Evolutionary conservation across 2,329 filamentous ascomycete genomes (phyloP), one percentile per base, ranked within the genome.

Genomic region (Xylariaceae sp.): DNA sequence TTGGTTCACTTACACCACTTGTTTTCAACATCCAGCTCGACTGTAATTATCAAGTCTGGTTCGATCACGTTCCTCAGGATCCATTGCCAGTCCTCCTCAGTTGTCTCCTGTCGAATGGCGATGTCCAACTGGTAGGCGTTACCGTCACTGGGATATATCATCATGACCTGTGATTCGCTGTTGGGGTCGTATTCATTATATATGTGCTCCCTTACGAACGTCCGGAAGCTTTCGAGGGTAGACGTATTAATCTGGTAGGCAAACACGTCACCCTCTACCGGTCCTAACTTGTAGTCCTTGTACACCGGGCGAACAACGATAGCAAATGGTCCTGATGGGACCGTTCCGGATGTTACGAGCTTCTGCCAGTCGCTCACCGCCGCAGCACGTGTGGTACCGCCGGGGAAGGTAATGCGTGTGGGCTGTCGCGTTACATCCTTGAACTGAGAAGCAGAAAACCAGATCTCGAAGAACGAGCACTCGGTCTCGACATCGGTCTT

Each of bases 61-160:
- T 68, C 64, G 1, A 66, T 62, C 42, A 73, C 65, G 17, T 65
- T 65, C 17, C 70, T 65, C 11, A 61, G 60, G 15, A 72, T 69
- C 59, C 64, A 63, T 9, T 53, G 37, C 69, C 71, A 69, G 8
- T 67, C 68, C 0, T 60, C 34, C n/a, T 71, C 62, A 4, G 63
- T 64, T 11, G 68, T 71, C 3, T 70, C 56, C 2, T 42, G 11
- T 5, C 59, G 57, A 2, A 73, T 62, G n/a, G 62, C 54, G n/a
- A 67, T 62, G 8, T 67, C 59, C 6, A 34, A 17, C n/a, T 56
- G 61, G 34, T 45, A 42, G 15, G 39, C 17, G 10, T 47, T 30
- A 54, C 52, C 61, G 17, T 45, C 62, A n/a, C 30, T 5, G 30
- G 67, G 62, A 2, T 42, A 15, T 13, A 71, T 6, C n/a, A 60